Base-by-base conservation (phyloP, 2,329 filamentous ascomycete genomes). In the Fusarium anthophilum region DNA sequence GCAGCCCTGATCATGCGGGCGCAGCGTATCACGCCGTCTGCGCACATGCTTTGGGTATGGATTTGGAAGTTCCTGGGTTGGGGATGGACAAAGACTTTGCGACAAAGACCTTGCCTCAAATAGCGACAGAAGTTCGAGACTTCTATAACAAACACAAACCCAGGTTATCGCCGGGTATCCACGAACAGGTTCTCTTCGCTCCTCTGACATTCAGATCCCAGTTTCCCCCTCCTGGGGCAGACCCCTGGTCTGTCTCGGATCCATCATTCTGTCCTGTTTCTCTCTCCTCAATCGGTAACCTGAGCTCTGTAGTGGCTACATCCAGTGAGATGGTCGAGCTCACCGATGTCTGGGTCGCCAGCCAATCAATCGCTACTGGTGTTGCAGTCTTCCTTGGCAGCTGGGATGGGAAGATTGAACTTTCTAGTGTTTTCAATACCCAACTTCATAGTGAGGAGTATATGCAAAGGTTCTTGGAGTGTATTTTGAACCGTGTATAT, bases 11-110 rank as follows among this genome's bases (percentile, higher is more conserved):
- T 18, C 59, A 66, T 41, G 47, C 48, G 7, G 41, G 43, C 4
- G 30, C 55, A 30, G 6, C 61, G 6, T 64, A 44, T n/a, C 55
- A 64, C 11, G 26, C 55, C 3, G 20, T 64, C 1, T 41, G 43
- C 3, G 15, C 44, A 10, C 37, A 64, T 24, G 37, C 61, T 10
- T 18, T 65, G 2, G 24, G 6, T 3, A 56, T 64, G 3, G 63
- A 66, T 5, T 1, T 66, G 6, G 7, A 41, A 9, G 41, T 48
- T 12, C 41, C 48, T 9, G 9, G 20, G 10, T 8, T 17, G 4
- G 6, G 11, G 3, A 22, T 20, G 1, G 22, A 5, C 1, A 24
- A 26, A 17, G 7, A 10, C 0, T 0, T 18, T 14, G 2, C 6
- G 1, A 2, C 9, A 3, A 44, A 24, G n/a, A 10, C 20, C 5